Evolutionary conservation across 345 rosid genomes (phyloP), one percentile per base, ranked within the genome.

Genomic region (Ceriops decandra): DNA sequence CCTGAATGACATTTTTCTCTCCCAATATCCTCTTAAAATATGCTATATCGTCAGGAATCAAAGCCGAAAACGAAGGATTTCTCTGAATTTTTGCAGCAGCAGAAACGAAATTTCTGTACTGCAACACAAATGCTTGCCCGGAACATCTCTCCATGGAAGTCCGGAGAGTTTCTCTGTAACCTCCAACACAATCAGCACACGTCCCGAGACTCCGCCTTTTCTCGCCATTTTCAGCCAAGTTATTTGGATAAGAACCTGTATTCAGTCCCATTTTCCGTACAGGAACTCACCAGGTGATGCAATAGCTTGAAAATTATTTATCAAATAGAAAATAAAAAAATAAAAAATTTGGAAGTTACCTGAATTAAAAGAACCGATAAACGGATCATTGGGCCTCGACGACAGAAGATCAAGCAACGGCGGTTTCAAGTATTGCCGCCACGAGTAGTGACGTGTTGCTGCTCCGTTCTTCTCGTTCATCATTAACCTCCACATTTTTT

Each of bases 1-100:
- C 98, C 76, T 87, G 84, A 71, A 91, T 38, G 6, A 88, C 97
- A 58, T 84, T 80, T 67, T 80, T 91, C 20, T 86, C 96, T 53
- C 98, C 96, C 35, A 95, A 57, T 13, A 91, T 63, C 36, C 79
- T 78, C 79, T 75, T 90, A 58, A 95, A 91, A 68, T 81, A 83
- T 66, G 84, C 80, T 57, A 90, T 71, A 33, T 95, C 98, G 38
- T 85, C 88, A 0, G 85, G 77, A 79, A 83, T 83, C 80, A 95
- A 72, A 0, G 78, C 82, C 27, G 92, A 75, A 79, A 90, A 95
- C 67, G 80, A 77, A 16, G 93, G 81, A 77, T 81, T 90, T 76
- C 96, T 81, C 82, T 86, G 75, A 49, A 86, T 69, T 57, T 62
- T 51, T 6, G 80, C 28, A 57, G 81, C 80, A 60, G 52, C 52